Evolutionary conservation across 2,329 filamentous ascomycete species (phyloP).

Genomic region (Sporothrix protearum): DNA sequence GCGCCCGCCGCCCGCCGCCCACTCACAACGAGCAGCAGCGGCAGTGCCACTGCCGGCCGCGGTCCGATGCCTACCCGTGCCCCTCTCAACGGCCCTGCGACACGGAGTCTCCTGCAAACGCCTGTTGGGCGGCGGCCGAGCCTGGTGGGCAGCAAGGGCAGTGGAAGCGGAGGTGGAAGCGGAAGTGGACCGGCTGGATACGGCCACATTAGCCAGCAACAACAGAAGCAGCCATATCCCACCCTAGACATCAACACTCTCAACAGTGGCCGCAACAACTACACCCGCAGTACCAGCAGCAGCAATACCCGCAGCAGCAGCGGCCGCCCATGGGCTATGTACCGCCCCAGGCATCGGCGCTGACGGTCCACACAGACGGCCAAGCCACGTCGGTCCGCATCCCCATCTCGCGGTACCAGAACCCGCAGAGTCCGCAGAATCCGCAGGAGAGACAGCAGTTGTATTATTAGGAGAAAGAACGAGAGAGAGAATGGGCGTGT

Average conservation of each 20-base stretch:
- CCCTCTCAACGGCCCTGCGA: conserved; percentile 17
- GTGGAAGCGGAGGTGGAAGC: not conserved
- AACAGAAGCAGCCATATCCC: not conserved
- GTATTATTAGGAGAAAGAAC: not conserved
- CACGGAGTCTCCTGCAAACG: conserved; percentile 24
- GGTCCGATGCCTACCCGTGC: conserved; percentile 21
- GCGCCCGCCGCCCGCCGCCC: not conserved
- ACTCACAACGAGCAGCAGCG: not conserved
- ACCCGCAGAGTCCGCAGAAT: not conserved
- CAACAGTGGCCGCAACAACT: not conserved
- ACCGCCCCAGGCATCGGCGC: conserved; percentile 14
- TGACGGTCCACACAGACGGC: conserved; percentile 20
- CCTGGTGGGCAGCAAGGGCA: not conserved
- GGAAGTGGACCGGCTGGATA: not conserved
- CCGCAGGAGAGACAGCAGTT: not conserved
- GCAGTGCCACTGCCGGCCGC: not conserved
- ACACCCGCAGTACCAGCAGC: not conserved
- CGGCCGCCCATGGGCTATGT: not conserved
- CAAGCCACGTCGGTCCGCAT: conserved; percentile 24
- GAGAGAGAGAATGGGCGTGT: not conserved
- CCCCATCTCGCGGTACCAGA: conserved; percentile 22
- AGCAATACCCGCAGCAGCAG: conserved; percentile 5
- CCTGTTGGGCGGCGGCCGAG: not conserved
- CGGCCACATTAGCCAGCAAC: not conserved
- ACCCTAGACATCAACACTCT: not conserved